Base-by-base conservation (phyloP, 257 asterid genomes). In the Avicennia marina region DNA sequence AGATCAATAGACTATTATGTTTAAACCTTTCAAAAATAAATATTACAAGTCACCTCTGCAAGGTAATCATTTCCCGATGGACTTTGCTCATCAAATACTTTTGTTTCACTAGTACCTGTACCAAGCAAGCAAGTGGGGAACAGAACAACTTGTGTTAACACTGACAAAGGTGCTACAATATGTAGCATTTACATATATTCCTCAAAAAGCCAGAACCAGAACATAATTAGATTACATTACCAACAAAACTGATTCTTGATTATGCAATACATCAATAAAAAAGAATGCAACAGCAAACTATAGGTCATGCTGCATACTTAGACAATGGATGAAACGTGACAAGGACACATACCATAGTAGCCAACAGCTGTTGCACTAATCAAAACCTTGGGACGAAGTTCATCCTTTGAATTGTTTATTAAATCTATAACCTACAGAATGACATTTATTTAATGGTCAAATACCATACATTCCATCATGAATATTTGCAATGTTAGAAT, bases 331-430 rank as follows among this genome's bases (percentile, higher is more conserved):
- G n/a, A n/a, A n/a, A n/a, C n/a, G n/a, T n/a, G n/a, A n/a, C n/a
- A n/a, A 11, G 21, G 55, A n/a, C 32, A 63, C 75, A 52, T 78
- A 87, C 98, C 98, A 34, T 90, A 90, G 81, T 81, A 90, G 57
- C 98, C 98, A 47, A 87, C 83, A 7, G 98, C 98, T 36, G 95
- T 81, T 65, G 96, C 96, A 75, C 95, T 87, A 38, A 90, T 56
- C 70, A 90, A 73, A 76, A 87, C 93, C 73, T 61, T 75, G 65
- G 98, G 98, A 34, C 93, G 80, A 55, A 47, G 63, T 33, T 76
- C 88, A 40, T 58, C 83, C 45, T 52, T 66, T 38, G 85, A 64
- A 68, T 58, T 64, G 69, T 90, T 85, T 60, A 90, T 87, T 44
- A 79, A 38, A 49, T 87, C 86, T 33, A 90, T 95, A 19, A 84